A percentile compares a stretch with the other conserved stretches of the same genome.
Evolutionary conservation across 176 grass and related monocot species (phyloP).

Genomic region (Triticum urartu): DNA sequence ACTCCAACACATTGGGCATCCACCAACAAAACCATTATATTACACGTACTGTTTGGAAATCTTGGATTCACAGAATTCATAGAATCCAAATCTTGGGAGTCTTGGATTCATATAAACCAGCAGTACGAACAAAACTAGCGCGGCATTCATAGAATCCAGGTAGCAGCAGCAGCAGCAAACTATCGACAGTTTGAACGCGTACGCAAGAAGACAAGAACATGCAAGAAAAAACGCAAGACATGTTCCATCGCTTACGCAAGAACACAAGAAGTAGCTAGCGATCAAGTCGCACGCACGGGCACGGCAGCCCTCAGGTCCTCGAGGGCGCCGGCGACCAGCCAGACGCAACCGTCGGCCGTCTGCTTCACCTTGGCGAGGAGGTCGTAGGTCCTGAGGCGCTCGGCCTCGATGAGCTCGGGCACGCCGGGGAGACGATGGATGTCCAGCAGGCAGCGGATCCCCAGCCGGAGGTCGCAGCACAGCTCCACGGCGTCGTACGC

Average conservation of each 20-base stretch:
- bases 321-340: background rate
- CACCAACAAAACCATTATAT: background rate
- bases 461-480: background rate
- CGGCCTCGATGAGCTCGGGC: background rate
- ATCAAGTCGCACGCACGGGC: background rate
- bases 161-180: background rate
- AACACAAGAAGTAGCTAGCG: background rate
- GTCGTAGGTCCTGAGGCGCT: background rate
- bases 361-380: background rate
- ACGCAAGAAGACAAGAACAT: background rate
- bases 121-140: too few relatives aligned
- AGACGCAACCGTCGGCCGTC: background rate
- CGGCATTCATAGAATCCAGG: background rate
- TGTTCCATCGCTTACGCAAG: background rate
- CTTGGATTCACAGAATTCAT: too few relatives aligned
- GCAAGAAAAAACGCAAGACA: background rate
- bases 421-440: background rate
- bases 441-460: background rate
- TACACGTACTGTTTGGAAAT: too few relatives aligned
- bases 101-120: too few relatives aligned
- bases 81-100: too few relatives aligned
- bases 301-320: background rate
- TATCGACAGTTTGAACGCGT: background rate
- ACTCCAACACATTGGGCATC: background rate
- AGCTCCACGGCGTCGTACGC: background rate